phyloP scores from a whole-genome alignment of 306 rosid species.

The Quillaja saponaria region DNA sequence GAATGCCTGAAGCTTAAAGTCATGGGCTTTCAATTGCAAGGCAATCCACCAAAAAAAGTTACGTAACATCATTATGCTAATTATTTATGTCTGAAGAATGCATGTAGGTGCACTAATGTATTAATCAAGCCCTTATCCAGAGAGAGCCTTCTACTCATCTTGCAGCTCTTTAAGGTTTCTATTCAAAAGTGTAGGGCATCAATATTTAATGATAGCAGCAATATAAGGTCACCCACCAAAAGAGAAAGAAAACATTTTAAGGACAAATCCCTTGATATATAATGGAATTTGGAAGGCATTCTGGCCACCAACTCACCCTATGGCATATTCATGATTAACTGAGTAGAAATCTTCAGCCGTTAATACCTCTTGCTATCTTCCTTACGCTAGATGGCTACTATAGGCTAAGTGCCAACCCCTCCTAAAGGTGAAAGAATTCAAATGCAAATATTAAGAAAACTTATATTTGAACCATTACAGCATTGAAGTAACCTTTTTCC shows the following conservation, averaged over 20 bases:
- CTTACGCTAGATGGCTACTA: neutral
- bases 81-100: neutral
- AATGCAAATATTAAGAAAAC: neutral
- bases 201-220: neutral
- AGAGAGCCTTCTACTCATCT: neutral
- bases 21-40: neutral
- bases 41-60: no score
- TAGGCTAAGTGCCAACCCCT: no score
- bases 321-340: neutral
- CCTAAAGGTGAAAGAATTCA: neutral
- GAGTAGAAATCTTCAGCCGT: neutral
- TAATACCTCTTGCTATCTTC: slow-evolving; percentile 4
- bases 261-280: neutral
- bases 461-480: slow-evolving; percentile 19
- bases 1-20: neutral
- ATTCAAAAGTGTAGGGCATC: neutral
- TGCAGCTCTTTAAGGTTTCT: neutral
- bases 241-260: neutral
- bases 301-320: neutral
- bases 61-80: neutral
- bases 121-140: slow-evolving; percentile 1
- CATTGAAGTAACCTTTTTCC: slow-evolving; percentile 8
- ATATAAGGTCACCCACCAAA: neutral
- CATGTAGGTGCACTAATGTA: neutral
- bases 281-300: slow-evolving; percentile 1